A percentile compares a stretch with the other conserved stretches of the same genome.
phyloP scores from a whole-genome alignment of 805 yeast species.

The Sugiyamaella smithiae region DNA sequence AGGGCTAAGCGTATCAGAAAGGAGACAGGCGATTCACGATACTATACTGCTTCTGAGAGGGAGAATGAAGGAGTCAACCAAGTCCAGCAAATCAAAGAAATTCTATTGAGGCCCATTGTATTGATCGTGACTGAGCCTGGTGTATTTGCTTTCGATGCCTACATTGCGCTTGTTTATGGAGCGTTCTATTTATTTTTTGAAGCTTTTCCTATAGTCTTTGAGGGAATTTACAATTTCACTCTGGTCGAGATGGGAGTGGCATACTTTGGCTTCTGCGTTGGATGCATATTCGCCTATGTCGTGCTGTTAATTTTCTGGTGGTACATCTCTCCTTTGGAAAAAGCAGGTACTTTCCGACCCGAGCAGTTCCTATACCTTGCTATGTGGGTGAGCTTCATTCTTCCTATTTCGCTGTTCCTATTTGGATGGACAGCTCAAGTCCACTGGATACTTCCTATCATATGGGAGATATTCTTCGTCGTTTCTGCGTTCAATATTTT shows the following conservation, averaged over 20 bases:
- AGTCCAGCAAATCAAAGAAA: too few relatives aligned
- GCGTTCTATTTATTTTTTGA: slow-evolving; percentile 50
- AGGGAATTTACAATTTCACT: slow-evolving; percentile 45
- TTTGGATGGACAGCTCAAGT: slow-evolving; percentile 51
- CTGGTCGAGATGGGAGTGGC: slow-evolving; percentile 47
- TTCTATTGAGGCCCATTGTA: slow-evolving; percentile 47
- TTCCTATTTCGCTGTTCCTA: slow-evolving; percentile 46
- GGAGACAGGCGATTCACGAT: slow-evolving; percentile 46
- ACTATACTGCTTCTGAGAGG: slow-evolving; percentile 41
- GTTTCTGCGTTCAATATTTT: slow-evolving; percentile 43
- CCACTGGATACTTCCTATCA: too few relatives aligned
- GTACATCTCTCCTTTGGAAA: slow-evolving; percentile 4
- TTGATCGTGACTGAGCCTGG: slow-evolving; percentile 53
- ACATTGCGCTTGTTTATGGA: slow-evolving; percentile 52
- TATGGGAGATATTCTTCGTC: slow-evolving; percentile 40
- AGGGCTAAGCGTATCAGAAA: slow-evolving; percentile 49
- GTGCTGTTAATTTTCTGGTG: slow-evolving; percentile 9
- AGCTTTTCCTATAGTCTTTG: slow-evolving; percentile 53
- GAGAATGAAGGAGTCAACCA: slow-evolving; percentile 26
- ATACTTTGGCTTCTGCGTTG: slow-evolving; percentile 47
- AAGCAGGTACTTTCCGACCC: slow-evolving; percentile 14
- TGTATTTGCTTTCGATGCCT: slow-evolving; percentile 50
- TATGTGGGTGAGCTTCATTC: slow-evolving; percentile 20
- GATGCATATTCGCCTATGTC: slow-evolving; percentile 40
- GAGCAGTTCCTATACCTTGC: slow-evolving; percentile 19